These are phyloP conservation scores for Fusarium anthophilum DNA, from an alignment of 2,329 filamentous ascomycete species.

Conservation along the genomic window DNA sequence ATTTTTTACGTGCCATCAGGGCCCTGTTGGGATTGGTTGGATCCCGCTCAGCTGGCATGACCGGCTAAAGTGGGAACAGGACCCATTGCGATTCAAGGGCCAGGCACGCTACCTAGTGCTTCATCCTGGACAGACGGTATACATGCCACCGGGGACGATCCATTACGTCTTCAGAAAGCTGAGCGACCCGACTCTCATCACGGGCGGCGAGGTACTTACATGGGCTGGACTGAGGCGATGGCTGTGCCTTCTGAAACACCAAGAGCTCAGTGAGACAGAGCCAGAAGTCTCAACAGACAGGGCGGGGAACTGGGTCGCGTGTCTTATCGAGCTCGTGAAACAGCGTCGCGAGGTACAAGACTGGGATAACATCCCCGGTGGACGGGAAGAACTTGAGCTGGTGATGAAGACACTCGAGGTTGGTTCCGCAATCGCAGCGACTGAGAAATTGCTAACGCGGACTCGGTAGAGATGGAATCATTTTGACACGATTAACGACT, in stretches of 20 bases:
- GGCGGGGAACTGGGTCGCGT: too few species aligned
- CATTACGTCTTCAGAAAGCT: neutral
- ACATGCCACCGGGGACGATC: neutral
- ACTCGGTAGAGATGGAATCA: too few species aligned
- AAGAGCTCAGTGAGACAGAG: neutral
- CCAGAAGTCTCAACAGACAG: rapidly evolving
- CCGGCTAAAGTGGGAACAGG: too few species aligned
- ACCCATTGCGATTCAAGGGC: too few species aligned
- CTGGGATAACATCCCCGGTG: neutral
- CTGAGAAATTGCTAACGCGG: too few species aligned
- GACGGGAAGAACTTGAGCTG: neutral
- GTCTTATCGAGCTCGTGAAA: neutral
- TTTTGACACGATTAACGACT: too few species aligned
- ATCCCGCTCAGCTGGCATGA: neutral
- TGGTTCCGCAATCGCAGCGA: too few species aligned
- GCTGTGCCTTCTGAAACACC: neutral
- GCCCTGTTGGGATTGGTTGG: neutral
- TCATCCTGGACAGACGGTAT: neutral
- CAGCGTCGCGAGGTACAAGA: neutral
- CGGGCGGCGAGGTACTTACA: neutral
- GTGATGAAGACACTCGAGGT: neutral
- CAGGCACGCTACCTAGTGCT: neutral
- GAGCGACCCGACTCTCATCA: neutral
- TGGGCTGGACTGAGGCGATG: neutral
- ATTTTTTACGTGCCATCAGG: neutral